Base-by-base conservation (phyloP, 495 filamentous ascomycete genomes). In the Neurospora sp. region DNA sequence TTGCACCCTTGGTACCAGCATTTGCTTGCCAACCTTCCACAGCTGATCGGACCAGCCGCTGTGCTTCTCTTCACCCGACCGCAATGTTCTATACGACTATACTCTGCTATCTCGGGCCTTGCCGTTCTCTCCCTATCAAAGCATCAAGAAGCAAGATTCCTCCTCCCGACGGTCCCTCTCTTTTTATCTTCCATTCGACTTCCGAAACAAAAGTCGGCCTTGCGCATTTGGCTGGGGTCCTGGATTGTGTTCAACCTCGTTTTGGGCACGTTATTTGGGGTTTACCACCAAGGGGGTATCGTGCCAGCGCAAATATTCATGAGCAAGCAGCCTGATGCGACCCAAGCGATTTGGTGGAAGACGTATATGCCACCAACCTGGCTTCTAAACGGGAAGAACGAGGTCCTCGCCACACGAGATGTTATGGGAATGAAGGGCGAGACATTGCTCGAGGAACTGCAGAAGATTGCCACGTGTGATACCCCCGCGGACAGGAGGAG, bases 141-240 rank as follows among this genome's bases (percentile, higher is more conserved):
- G 38, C 96, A 99, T 82, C 96, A 98, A 83, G 96, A 99, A 85
- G 92, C 96, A 19, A 90, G 96, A 69, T 99, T 99, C 83, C 85
- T 99, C 13, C 86, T 98, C 15, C 96, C 96, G 15, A 89, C 90
- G 34, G 87, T 98, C 11, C 96, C 96, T 1, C 87, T 99, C n/a
- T 84, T 98, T 31, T 87, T 99, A 15, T 92, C 93, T 36, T 96
- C 92, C 43, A 81, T 97, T 71, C 88, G 89, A 21, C 83, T 97
- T 62, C 93, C 91, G 8, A 87, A 83, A 71, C 88, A 87, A 7
- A 83, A 85, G 39, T 79, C 74, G 69, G 75, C 81, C 72, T 54
- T 83, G 72, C 85, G 85, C 24, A 69, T 88, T 9, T 96, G 93
- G 87, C 81, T 92, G 37, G 84, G 77, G 0, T 72, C 85, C 2